phyloP scores from a whole-genome alignment of 2,329 filamentous ascomycete genomes.

The Xylaria sp. region DNA sequence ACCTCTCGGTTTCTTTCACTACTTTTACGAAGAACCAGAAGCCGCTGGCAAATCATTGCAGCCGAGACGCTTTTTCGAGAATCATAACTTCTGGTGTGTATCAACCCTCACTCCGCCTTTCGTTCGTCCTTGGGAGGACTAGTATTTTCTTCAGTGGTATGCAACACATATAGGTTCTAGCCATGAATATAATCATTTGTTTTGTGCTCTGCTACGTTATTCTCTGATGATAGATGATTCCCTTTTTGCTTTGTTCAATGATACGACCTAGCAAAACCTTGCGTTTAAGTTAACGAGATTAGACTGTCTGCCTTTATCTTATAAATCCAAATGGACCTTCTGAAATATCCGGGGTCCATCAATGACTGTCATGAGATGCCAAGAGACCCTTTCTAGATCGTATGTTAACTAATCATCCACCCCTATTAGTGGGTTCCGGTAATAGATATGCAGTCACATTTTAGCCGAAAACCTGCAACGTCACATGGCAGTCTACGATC shows the following conservation, averaged over 20 bases:
- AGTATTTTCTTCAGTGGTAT: conserved; percentile 6
- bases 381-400: background rate
- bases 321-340: too few relatives aligned
- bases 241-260: background rate
- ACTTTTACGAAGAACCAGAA: conserved; percentile 17
- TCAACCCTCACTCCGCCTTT: conserved; percentile 40
- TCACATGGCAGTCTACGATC: background rate
- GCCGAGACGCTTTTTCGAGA: conserved; percentile 20
- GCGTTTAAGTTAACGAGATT: background rate
- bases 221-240: background rate
- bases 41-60: conserved; percentile 13
- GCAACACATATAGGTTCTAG: conserved; percentile 17
- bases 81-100: conserved; percentile 45
- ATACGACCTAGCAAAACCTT: background rate
- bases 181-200: conserved; percentile 17
- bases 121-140: conserved; percentile 17
- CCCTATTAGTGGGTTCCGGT: too few relatives aligned
- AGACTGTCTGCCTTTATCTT: background rate
- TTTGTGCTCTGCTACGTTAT: background rate
- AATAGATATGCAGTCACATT: background rate
- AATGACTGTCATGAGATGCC: background rate
- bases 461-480: background rate
- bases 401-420: background rate
- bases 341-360: background rate
- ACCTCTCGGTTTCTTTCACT: conserved; percentile 19